Evolutionary conservation across 2,329 filamentous ascomycete species (phyloP).

Genomic region (Penicillium sp.): DNA sequence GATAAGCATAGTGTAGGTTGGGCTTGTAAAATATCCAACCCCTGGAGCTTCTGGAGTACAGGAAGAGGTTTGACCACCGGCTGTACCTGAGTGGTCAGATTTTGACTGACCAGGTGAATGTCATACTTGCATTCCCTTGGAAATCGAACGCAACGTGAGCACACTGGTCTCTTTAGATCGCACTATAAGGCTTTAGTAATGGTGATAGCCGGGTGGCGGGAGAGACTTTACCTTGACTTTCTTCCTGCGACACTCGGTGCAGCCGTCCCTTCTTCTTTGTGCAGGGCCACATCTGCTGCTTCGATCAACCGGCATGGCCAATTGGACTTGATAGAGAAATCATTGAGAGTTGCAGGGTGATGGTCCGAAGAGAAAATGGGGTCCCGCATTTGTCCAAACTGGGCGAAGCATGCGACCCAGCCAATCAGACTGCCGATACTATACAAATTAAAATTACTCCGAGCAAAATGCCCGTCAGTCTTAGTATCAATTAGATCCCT

Average conservation of each 20-base stretch:
- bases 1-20: constrained; percentile 21
- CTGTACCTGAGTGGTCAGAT: constrained; percentile 1
- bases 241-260: constrained; percentile 32
- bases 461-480: no score
- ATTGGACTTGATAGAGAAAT: neutral
- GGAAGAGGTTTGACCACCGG: neutral
- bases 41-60: neutral
- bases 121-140: constrained; percentile 28
- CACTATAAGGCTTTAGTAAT: constrained; percentile 19
- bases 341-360: neutral
- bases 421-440: neutral
- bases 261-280: constrained; percentile 33
- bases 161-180: constrained; percentile 27
- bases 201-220: neutral
- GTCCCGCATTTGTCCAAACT: neutral
- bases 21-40: constrained; percentile 1
- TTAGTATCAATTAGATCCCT: no score
- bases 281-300: neutral
- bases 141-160: constrained; percentile 28
- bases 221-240: constrained; percentile 28
- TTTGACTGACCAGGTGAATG: constrained; percentile 22
- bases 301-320: neutral
- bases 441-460: neutral
- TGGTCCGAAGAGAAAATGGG: neutral
- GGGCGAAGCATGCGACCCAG: neutral